Conservation (phyloP, 257 asterid genomes). For the Jaltomata sinuosa region DNA sequence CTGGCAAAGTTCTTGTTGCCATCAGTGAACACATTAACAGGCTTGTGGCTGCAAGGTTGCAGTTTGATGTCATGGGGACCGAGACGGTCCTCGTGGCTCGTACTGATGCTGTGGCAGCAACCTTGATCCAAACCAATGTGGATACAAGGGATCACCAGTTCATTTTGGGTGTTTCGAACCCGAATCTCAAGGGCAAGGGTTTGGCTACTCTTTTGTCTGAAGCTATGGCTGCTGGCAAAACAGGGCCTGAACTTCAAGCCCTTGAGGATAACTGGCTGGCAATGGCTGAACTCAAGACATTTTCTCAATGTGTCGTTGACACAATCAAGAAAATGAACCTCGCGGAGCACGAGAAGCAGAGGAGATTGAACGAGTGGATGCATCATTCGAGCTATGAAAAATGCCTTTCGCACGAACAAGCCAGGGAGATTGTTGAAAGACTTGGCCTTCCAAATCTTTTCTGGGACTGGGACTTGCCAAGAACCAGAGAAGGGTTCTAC, state of each 20-base stretch:
- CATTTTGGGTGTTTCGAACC: slow-evolving; percentile 69
- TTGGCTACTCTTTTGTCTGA: slow-evolving; percentile 57
- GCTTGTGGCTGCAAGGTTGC: slow-evolving; percentile 87
- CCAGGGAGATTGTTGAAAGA: slow-evolving; percentile 45
- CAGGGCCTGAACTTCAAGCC: slow-evolving; percentile 70
- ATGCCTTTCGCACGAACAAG: slow-evolving; percentile 71
- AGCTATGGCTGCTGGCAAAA: slow-evolving; percentile 79
- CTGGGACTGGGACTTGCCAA: slow-evolving; percentile 92
- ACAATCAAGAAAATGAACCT: slow-evolving; percentile 46
- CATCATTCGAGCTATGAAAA: slow-evolving; percentile 49
- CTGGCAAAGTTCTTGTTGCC: slow-evolving; percentile 87
- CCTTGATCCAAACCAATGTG: slow-evolving; percentile 78
- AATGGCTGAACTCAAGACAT: slow-evolving; percentile 65
- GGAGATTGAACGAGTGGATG: slow-evolving; percentile 80
- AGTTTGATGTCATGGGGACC: slow-evolving; percentile 89
- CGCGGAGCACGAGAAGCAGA: slow-evolving; percentile 48
- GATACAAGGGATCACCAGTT: slow-evolving; percentile 92
- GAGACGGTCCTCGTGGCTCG: slow-evolving; percentile 91
- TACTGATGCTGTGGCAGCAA: slow-evolving; percentile 86
- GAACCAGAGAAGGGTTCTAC: slow-evolving; percentile 96
- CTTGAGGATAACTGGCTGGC: slow-evolving; percentile 82
- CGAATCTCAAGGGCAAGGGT: slow-evolving; percentile 50
- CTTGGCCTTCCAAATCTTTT: slow-evolving; percentile 57
- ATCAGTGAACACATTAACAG: slow-evolving; percentile 84
- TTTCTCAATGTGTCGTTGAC: slow-evolving; percentile 66